phyloP scores from a whole-genome alignment of 768 basidiomycete species.

The Leccinum subgranulosum region DNA sequence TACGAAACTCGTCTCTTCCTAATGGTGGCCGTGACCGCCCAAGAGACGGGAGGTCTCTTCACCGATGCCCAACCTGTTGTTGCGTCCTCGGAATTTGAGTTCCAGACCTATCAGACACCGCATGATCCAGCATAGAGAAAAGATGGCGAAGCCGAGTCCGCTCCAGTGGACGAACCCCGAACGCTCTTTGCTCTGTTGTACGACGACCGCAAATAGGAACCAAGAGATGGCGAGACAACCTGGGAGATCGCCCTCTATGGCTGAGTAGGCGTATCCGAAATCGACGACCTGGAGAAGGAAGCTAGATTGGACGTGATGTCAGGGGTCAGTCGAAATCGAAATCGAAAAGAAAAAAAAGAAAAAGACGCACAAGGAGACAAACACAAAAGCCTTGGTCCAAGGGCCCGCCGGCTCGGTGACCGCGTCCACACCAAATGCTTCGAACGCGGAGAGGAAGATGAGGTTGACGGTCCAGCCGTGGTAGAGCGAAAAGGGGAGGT shows the following conservation, averaged over 20 bases:
- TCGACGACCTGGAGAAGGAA: constrained; percentile 58
- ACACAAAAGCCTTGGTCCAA: constrained; percentile 63
- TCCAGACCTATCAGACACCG: constrained; percentile 47
- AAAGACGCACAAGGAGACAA: constrained; percentile 48
- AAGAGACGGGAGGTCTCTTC: constrained; percentile 33
- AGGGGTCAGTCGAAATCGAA: background rate
- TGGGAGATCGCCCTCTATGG: constrained; percentile 62
- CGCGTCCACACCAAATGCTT: constrained; percentile 60
- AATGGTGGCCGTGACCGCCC: constrained; percentile 22
- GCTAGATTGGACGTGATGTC: constrained; percentile 20
- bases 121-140: constrained; percentile 62
- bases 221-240: constrained; percentile 66
- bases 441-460: constrained; percentile 53
- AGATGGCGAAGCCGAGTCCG: constrained; percentile 58
- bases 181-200: constrained; percentile 40
- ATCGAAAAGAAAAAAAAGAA: background rate
- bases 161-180: constrained; percentile 65
- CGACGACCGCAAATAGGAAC: constrained; percentile 64
- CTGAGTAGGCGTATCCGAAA: constrained; percentile 64
- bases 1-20: background rate
- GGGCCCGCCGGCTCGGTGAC: constrained; percentile 47
- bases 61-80: constrained; percentile 31
- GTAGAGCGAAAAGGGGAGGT: constrained; percentile 70
- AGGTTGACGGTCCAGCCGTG: constrained; percentile 59
- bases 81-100: constrained; percentile 32